Percentiles rank a stretch among this genome's conserved stretches.
Conservation (phyloP, 495 filamentous ascomycete species). For the Talaromyces proteolyticus region DNA sequence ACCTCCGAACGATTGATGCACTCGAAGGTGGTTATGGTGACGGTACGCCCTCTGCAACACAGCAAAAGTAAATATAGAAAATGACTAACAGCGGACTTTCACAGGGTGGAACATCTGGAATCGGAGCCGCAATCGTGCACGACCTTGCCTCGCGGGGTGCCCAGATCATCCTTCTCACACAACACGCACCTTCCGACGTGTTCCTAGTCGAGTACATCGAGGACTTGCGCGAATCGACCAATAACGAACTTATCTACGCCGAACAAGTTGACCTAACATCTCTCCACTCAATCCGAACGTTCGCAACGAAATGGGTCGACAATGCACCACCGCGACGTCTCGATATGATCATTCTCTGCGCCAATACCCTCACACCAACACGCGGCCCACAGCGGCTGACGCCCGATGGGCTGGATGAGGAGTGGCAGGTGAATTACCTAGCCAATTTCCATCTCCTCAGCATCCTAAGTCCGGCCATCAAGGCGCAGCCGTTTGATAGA, state of each 20-base stretch:
- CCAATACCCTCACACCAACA: slow-evolving; percentile 57
- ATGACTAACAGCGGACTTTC: slow-evolving; percentile 6
- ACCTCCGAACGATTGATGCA: slow-evolving; percentile 81
- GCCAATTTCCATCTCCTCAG: slow-evolving; percentile 91
- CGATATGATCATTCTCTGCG: slow-evolving; percentile 89
- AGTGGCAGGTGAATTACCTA: slow-evolving; percentile 93
- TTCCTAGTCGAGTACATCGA: slow-evolving; percentile 91
- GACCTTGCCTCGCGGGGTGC: slow-evolving; percentile 78
- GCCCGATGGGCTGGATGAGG: slow-evolving; percentile 74
- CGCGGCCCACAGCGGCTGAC: slow-evolving; percentile 49
- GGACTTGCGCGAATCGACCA: slow-evolving; percentile 72
- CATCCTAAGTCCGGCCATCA: slow-evolving; percentile 80
- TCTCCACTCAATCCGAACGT: slow-evolving; percentile 79
- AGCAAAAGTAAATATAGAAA: slow-evolving; percentile 2
- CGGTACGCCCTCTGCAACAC: slow-evolving; percentile 40
- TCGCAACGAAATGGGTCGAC: slow-evolving; percentile 99
- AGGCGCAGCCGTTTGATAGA: slow-evolving; percentile 85
- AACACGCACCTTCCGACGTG: slow-evolving; percentile 69
- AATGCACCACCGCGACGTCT: slow-evolving; percentile 87
- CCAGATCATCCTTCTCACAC: slow-evolving; percentile 86
- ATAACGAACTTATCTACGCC: slow-evolving; percentile 87
- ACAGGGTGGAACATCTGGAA: slow-evolving; percentile 88
- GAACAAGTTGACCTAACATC: slow-evolving; percentile 89
- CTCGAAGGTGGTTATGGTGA: slow-evolving; percentile 87
- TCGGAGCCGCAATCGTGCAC: slow-evolving; percentile 70